Evolutionary conservation across 306 rosid genomes (phyloP).

Genomic region (Cajanus cajan): DNA sequence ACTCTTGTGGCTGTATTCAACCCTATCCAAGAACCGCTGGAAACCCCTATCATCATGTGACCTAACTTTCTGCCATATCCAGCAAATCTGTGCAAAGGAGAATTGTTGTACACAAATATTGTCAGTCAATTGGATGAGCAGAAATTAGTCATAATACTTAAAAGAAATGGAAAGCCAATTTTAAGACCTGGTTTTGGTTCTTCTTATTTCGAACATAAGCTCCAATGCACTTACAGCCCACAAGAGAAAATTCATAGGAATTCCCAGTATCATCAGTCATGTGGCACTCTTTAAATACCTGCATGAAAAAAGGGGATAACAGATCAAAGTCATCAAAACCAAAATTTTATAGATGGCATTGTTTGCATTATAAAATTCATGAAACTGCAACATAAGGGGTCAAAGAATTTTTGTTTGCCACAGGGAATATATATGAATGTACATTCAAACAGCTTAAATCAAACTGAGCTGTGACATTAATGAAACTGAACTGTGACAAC

Average conservation of each 20-base stretch:
- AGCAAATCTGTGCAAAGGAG: conserved; percentile 67
- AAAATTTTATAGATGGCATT: not conserved
- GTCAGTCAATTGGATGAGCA: conserved; percentile 24
- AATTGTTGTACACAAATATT: not conserved
- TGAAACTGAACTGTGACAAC: not conserved
- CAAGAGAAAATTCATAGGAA: conserved; percentile 82
- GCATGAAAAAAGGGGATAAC: not conserved
- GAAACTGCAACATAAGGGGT: not conserved
- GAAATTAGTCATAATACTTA: not conserved
- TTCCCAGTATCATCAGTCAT: conserved; percentile 57
- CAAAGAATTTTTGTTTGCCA: not conserved
- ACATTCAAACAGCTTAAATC: too few relatives aligned
- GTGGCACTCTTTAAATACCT: conserved; percentile 77
- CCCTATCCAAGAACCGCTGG: conserved; percentile 60
- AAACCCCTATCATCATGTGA: conserved; percentile 59
- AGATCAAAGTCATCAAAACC: not conserved
- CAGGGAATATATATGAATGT: too few relatives aligned
- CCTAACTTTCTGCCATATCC: conserved; percentile 66
- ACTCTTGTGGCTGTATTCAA: conserved; percentile 52
- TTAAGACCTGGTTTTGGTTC: conserved; percentile 89
- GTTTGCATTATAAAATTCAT: not conserved
- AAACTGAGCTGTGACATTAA: not conserved
- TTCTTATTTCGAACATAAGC: conserved; percentile 90
- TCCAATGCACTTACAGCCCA: conserved; percentile 90
- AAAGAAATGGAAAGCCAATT: not conserved